Evolutionary conservation across 2,329 filamentous ascomycete species (phyloP).

Genomic region (Colletotrichum eremochloae): DNA sequence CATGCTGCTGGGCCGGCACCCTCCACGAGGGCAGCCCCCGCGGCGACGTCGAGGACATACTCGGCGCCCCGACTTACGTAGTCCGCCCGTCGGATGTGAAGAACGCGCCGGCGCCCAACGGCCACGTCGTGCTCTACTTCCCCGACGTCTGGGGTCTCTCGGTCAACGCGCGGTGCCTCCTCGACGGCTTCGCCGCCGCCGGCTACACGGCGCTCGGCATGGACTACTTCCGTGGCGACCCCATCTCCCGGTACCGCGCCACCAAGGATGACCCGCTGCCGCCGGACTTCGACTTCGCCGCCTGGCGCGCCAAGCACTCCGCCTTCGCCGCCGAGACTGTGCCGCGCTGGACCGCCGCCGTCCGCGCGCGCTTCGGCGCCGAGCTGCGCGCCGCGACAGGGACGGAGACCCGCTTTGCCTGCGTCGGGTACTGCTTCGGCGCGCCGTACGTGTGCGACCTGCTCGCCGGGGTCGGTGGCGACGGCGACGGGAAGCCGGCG

Average conservation of each 20-base stretch:
- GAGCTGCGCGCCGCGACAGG: conserved; percentile 10
- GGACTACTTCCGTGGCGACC: conserved; percentile 61
- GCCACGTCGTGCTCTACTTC: conserved; percentile 60
- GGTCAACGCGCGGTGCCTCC: conserved; percentile 58
- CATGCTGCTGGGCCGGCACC: conserved; percentile 56
- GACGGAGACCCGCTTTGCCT: conserved; percentile 53
- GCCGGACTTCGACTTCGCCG: conserved; percentile 60
- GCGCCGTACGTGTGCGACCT: conserved; percentile 59
- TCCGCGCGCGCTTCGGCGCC: conserved; percentile 52
- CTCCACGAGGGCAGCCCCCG: conserved; percentile 55
- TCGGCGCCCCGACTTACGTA: conserved; percentile 56
- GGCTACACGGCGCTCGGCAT: conserved; percentile 58
- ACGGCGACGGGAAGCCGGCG: conserved; percentile 21
- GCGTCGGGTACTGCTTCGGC: conserved; percentile 58
- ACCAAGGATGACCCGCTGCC: conserved; percentile 44
- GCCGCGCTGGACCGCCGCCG: conserved; percentile 58
- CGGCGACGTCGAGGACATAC: conserved; percentile 52
- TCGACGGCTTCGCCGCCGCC: conserved; percentile 60
- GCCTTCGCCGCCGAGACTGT: conserved; percentile 58
- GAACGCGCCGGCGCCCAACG: conserved; percentile 48
- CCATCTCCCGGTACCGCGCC: conserved; percentile 57
- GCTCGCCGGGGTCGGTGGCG: conserved; percentile 18
- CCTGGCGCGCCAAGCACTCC: conserved; percentile 62
- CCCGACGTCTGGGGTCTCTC: conserved; percentile 61
- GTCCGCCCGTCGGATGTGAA: conserved; percentile 31